Conservation (phyloP, 345 rosid genomes). For the Toxicodendron radicans region DNA sequence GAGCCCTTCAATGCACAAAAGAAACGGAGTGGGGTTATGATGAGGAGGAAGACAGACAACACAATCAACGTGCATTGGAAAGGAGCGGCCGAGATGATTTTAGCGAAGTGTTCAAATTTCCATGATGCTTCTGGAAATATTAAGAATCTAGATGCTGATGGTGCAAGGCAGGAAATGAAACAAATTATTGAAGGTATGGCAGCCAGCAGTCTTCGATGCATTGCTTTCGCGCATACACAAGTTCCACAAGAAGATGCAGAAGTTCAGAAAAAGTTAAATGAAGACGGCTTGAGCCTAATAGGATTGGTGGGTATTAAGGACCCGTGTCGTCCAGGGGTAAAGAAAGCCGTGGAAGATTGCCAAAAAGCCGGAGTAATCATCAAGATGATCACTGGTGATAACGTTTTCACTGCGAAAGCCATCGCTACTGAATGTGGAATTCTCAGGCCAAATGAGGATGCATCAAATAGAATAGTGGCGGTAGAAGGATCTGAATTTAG, state of each 20-base stretch:
- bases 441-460: slow-evolving; percentile 36
- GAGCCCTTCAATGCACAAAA: slow-evolving; percentile 73
- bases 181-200: slow-evolving; percentile 63
- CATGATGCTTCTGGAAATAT: slow-evolving; percentile 46
- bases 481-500: slow-evolving; percentile 57
- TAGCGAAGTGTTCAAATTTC: slow-evolving; percentile 61
- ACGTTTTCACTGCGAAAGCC: slow-evolving; percentile 72
- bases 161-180: slow-evolving; percentile 30
- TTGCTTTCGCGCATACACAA: slow-evolving; percentile 63
- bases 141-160: slow-evolving; percentile 30
- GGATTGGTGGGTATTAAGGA: slow-evolving; percentile 77
- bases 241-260: slow-evolving; percentile 18
- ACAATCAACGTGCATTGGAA: slow-evolving; percentile 64
- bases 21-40: slow-evolving; percentile 62
- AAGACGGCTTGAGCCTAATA: slow-evolving; percentile 43
- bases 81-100: slow-evolving; percentile 77
- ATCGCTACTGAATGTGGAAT: slow-evolving; percentile 80
- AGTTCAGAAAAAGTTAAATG: slow-evolving; percentile 34
- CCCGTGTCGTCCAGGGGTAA: slow-evolving; percentile 66
- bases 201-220: slow-evolving; percentile 65
- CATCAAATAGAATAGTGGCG: no score
- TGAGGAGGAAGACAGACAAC: slow-evolving; percentile 35
- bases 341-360: slow-evolving; percentile 62
- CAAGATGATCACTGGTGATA: slow-evolving; percentile 85
- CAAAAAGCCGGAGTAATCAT: slow-evolving; percentile 65